Evolutionary conservation across 306 rosid genomes (phyloP).

Genomic region (barrel medic (Medicago truncatula)): DNA sequence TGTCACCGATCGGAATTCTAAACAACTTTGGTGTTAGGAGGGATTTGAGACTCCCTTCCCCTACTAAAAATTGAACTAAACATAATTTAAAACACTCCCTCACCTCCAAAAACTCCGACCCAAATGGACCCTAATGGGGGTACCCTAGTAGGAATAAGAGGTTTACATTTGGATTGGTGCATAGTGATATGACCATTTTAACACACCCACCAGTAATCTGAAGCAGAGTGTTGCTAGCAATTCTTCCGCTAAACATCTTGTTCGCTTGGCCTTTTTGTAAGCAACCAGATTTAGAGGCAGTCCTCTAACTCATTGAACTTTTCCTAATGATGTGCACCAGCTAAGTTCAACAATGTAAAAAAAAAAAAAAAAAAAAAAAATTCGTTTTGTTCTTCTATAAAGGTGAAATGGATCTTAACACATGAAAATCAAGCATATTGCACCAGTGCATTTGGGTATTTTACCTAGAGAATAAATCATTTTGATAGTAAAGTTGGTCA

Average conservation of each 20-base stretch:
- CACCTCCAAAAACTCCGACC: no score
- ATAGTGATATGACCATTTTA: background rate
- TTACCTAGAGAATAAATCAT: constrained; percentile 19
- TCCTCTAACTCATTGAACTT: constrained; percentile 12
- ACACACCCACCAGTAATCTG: background rate
- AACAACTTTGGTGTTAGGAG: no score
- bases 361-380: background rate
- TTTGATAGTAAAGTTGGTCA: constrained; percentile 9
- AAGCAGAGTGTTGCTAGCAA: background rate
- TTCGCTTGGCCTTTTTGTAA: background rate
- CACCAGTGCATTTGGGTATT: constrained; percentile 29
- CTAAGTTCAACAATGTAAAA: background rate
- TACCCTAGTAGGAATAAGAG: no score
- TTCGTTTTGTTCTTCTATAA: background rate
- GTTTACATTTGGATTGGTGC: background rate
- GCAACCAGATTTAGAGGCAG: constrained; percentile 22
- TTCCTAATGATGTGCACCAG: constrained; percentile 1
- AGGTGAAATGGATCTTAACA: constrained; percentile 23
- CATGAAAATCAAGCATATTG: constrained; percentile 26
- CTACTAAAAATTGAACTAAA: no score
- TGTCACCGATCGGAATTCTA: no score
- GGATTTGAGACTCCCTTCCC: no score
- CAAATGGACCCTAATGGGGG: no score
- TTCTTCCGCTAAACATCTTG: background rate
- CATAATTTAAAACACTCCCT: no score